Base-by-base conservation (phyloP, 164 flowering plant species). In the Akebia trifoliata region DNA sequence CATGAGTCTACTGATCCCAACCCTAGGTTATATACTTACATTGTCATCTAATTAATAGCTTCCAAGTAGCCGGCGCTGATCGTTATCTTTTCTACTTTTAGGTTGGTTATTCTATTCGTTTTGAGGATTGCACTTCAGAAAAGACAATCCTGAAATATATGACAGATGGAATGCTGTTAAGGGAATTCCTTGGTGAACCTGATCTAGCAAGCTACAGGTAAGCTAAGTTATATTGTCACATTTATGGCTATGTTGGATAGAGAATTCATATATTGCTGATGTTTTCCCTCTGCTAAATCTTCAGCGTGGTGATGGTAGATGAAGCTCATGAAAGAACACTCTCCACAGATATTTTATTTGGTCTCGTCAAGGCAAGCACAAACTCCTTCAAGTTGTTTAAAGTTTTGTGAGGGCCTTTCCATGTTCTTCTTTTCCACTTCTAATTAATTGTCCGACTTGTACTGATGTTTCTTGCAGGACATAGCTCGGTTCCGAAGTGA, bases 321-420 rank as follows among this genome's bases (percentile, higher is more conserved):
- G 99, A 93, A 72, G 99, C 99, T 22, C 99, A 93, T 56, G 99
- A 93, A 74, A 83, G 97, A 68, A 93, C 97, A 36, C 72, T 93
- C 6, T 90, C 99, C 28, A 93, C 99, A 8, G 99, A 93, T 72
- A 84, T 93, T 50, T 69, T 93, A 14, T 93, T 93, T 62, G 99
- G 97, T 46, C 74, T 93, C 57, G 96, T 93, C 6, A 93, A 93
- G 93, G 96, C 59, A 74, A 70, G 80, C 64, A 50, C 26, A 20
- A 31, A 44, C 49, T 25, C 14, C 42, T 46, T 47, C 18, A 36
- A 26, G 36, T 46, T 47, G 8, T 32, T 22, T 35, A 46, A 8
- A 10, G 14, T 58, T 24, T 55, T 42, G n/a, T 17, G 17, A 20
- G 3, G 2, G 22, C 20, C n/a, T n/a, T n/a, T n/a, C n/a, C n/a